Percentiles rank a stretch among this genome's conserved stretches.
These are phyloP conservation scores for Trametes gibbosa DNA, from an alignment of 768 basidiomycete species.

Conservation along the genomic window DNA sequence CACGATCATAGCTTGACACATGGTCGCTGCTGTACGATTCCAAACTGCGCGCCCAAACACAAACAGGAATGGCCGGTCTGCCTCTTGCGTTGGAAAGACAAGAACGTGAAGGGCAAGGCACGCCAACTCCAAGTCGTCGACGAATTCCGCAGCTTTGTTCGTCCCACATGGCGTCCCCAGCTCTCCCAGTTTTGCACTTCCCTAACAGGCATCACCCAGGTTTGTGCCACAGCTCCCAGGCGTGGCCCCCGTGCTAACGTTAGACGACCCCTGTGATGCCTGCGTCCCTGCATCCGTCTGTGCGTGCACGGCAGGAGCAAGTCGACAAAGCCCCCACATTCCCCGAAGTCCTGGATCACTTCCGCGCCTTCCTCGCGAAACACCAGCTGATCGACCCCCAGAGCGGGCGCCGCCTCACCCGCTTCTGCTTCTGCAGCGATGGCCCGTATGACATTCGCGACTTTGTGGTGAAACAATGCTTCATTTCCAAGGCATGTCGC, in stretches of 20 bases:
- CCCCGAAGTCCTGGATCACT: constrained; percentile 57
- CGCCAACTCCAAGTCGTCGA: constrained; percentile 65
- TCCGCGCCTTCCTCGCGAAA: constrained; percentile 65
- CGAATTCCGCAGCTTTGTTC: constrained; percentile 86
- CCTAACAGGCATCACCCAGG: constrained; percentile 93
- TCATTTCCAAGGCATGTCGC: constrained; percentile 67
- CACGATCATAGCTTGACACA: neutral
- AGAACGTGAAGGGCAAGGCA: constrained; percentile 46
- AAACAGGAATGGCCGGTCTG: constrained; percentile 90
- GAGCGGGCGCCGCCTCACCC: constrained; percentile 53
- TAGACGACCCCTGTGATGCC: constrained; percentile 1
- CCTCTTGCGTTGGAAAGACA: constrained; percentile 79
- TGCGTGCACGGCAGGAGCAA: constrained; percentile 51
- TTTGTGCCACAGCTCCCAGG: constrained; percentile 36
- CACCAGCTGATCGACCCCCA: constrained; percentile 65
- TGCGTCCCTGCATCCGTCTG: neutral
- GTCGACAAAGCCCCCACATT: constrained; percentile 81
- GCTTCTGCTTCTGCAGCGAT: constrained; percentile 82
- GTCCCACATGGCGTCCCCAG: constrained; percentile 80
- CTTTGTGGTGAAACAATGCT: constrained; percentile 87
- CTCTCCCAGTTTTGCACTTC: constrained; percentile 82
- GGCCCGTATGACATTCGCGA: constrained; percentile 82
- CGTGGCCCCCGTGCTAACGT: constrained; percentile 1
- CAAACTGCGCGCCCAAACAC: neutral
- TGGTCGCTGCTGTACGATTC: neutral